phyloP scores from a whole-genome alignment of 129 eudicot species.

The Apium graveolens region DNA sequence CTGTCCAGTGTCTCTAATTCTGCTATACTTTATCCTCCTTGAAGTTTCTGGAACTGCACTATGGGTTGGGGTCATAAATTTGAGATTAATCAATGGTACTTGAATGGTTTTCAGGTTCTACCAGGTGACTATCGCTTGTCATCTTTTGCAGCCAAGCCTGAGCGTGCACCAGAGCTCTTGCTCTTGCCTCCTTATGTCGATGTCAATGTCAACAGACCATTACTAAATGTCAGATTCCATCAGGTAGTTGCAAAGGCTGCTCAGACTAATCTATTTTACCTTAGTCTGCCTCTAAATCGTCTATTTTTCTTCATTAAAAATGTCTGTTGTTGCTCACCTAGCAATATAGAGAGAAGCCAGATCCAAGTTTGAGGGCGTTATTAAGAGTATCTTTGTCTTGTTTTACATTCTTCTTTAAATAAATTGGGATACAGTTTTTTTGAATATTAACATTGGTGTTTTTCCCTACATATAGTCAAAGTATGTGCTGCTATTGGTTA shows the following conservation, averaged over 20 bases:
- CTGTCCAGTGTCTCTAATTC: neutral
- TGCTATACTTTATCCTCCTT: neutral
- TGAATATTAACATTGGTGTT: neutral
- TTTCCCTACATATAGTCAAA: neutral
- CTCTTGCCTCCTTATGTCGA: constrained; percentile 77
- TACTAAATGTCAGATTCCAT: constrained; percentile 55
- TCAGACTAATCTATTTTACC: neutral
- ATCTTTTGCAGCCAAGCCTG: constrained; percentile 71
- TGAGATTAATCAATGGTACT: neutral
- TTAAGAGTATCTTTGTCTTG: constrained; percentile 1
- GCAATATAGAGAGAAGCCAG: neutral
- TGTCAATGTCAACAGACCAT: constrained; percentile 69
- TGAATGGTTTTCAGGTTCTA: constrained; percentile 52
- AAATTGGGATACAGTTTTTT: neutral
- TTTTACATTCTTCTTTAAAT: neutral
- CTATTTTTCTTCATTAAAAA: neutral
- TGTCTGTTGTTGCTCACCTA: neutral
- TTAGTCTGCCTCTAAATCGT: neutral
- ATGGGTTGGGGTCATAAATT: neutral
- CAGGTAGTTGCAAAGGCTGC: constrained; percentile 48
- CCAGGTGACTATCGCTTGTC: constrained; percentile 96
- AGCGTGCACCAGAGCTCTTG: constrained; percentile 63
- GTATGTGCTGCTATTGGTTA: neutral
- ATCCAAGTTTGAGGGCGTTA: neutral
- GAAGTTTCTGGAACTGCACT: neutral